phyloP scores from a whole-genome alignment of 441 rosid species.

The Populus hybrid region DNA sequence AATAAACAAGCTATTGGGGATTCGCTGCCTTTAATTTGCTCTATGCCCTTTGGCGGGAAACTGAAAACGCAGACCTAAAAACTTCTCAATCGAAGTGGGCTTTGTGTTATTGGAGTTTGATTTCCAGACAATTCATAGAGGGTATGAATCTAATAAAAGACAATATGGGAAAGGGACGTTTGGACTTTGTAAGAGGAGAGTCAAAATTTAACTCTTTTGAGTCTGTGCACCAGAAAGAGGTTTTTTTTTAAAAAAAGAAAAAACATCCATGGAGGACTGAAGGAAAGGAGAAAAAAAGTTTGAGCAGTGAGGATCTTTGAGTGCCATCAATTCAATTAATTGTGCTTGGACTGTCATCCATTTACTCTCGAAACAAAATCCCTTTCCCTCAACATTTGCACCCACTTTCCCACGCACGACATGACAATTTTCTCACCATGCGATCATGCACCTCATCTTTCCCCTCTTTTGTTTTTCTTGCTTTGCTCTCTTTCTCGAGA shows the following conservation, averaged over 20 bases:
- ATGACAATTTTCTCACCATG: conserved; percentile 58
- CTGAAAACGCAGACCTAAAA: neutral
- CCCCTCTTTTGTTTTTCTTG: conserved; percentile 14
- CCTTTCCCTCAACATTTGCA: conserved; percentile 41
- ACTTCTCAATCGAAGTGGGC: conserved; percentile 10
- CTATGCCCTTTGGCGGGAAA: conserved; percentile 23
- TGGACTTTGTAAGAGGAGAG: conserved; percentile 35
- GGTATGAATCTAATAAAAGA: neutral
- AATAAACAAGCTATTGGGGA: too few species aligned
- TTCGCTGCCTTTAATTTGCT: too few species aligned
- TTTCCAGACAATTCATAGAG: conserved; percentile 16
- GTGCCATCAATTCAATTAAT: conserved; percentile 45
- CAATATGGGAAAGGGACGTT: conserved; percentile 17
- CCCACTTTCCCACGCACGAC: conserved; percentile 68
- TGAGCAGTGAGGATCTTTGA: conserved; percentile 34
- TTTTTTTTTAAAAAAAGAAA: neutral
- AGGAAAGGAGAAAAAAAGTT: neutral
- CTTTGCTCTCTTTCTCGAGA: conserved; percentile 37
- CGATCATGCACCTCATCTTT: conserved; percentile 43
- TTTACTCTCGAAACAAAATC: conserved; percentile 35
- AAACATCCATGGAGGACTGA: neutral
- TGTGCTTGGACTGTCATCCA: conserved; percentile 65
- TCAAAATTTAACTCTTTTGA: conserved; percentile 41
- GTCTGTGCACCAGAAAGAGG: conserved; percentile 29
- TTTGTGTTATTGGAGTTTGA: conserved; percentile 20